These are phyloP conservation scores for Rhizopogon roseolus DNA, from an alignment of 768 basidiomycete species.

Conservation along the genomic window DNA sequence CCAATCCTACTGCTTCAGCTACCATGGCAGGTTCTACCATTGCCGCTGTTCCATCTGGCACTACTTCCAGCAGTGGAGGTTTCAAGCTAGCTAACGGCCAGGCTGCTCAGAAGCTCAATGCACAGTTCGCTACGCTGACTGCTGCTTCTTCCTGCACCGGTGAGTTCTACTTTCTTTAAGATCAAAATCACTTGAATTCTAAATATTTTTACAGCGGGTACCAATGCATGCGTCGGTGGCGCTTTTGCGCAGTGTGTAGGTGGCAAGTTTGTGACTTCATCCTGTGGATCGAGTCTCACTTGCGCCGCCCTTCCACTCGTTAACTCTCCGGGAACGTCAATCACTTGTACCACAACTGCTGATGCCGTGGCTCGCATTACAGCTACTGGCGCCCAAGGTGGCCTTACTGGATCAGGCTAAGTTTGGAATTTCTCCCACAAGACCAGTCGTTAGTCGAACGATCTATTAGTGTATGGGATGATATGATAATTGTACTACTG, in stretches of 20 bases:
- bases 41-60: constrained; percentile 5
- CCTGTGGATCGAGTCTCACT: constrained; percentile 24
- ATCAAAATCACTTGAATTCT: constrained; percentile 10
- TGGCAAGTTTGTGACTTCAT: constrained; percentile 31
- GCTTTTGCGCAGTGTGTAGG: constrained; percentile 52
- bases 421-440: background rate
- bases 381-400: constrained; percentile 40
- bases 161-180: background rate
- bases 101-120: constrained; percentile 47
- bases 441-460: background rate
- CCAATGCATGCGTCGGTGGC: constrained; percentile 45
- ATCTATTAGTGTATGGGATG: background rate
- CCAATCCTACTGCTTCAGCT: background rate
- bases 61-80: constrained; percentile 1
- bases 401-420: constrained; percentile 31
- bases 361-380: constrained; percentile 41
- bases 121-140: constrained; percentile 45
- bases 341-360: constrained; percentile 43
- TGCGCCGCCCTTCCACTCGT: constrained; percentile 54
- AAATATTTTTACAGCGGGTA: constrained; percentile 17
- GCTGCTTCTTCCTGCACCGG: constrained; percentile 41
- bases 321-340: constrained; percentile 45
- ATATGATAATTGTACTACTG: background rate
- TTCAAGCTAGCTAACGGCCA: constrained; percentile 36
- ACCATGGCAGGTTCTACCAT: background rate